These are phyloP conservation scores for Aspergillus fischeri DNA, from an alignment of 2,329 filamentous ascomycete species.

Conservation along the genomic window DNA sequence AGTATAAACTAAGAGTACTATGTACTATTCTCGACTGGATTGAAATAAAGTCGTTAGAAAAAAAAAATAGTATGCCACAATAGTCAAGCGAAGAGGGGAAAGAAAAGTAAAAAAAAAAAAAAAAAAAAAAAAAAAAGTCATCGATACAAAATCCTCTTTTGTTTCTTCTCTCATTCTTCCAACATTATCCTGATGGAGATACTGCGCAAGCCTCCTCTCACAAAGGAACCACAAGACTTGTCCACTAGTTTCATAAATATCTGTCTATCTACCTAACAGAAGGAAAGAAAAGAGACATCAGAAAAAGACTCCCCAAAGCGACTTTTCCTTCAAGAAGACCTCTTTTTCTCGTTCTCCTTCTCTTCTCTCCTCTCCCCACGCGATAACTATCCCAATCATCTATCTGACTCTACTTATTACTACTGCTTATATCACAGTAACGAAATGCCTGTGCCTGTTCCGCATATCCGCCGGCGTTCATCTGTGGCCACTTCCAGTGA, in stretches of 20 bases:
- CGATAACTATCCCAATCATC: neutral
- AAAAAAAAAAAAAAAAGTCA: neutral
- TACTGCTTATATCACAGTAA: neutral
- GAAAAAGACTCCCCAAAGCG: constrained; percentile 3
- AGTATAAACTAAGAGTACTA: neutral
- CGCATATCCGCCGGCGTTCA: constrained; percentile 36
- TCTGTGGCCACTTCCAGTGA: constrained; percentile 32
- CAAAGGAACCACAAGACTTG: neutral
- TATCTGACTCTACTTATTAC: neutral
- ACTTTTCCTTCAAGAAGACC: neutral
- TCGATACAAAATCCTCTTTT: neutral
- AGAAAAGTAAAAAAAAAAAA: too few relatives aligned
- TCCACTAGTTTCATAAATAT: neutral
- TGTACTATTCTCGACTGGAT: neutral
- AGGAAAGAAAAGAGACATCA: neutral
- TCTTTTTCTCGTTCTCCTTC: neutral
- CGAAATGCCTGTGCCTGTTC: constrained; percentile 27
- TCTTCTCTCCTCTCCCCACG: neutral
- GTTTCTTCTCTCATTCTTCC: neutral
- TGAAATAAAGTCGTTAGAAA: too few relatives aligned
- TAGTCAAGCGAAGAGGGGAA: neutral
- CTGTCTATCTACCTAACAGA: neutral
- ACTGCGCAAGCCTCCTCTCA: neutral
- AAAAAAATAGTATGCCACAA: neutral
- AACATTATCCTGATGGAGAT: neutral